These are phyloP conservation scores for Candida sakaeoensis DNA, from an alignment of 805 yeast species.

Conservation along the genomic window DNA sequence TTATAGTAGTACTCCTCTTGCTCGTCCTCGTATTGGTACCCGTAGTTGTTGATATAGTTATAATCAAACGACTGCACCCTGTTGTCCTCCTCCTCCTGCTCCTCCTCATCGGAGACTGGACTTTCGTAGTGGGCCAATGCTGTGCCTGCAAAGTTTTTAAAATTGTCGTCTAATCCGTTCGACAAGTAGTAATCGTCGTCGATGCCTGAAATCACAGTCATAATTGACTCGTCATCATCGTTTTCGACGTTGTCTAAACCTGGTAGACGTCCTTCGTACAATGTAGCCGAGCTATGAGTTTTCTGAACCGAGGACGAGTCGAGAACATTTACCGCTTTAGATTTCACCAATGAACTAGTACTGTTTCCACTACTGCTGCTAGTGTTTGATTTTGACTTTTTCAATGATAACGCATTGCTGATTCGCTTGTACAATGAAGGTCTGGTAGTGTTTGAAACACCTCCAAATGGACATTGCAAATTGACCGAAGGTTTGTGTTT, in stretches of 20 bases:
- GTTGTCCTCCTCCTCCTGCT: slow-evolving; percentile 15
- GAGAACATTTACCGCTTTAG: background rate
- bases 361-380: background rate
- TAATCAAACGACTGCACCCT: slow-evolving; percentile 4
- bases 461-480: background rate
- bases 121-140: slow-evolving; percentile 8
- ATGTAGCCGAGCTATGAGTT: background rate
- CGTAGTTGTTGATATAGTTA: slow-evolving; percentile 3
- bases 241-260: background rate
- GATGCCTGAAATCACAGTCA: slow-evolving; percentile 12
- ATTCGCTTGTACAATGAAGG: slow-evolving; percentile 8
- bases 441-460: background rate
- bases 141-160: slow-evolving; percentile 23
- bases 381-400: slow-evolving; percentile 11
- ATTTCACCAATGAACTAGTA: background rate
- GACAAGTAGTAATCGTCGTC: slow-evolving; percentile 29
- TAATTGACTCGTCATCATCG: slow-evolving; percentile 1
- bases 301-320: background rate
- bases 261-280: too few species aligned
- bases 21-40: background rate
- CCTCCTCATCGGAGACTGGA: background rate
- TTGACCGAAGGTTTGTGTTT: background rate
- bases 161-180: slow-evolving; percentile 15
- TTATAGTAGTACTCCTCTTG: slow-evolving; percentile 10
- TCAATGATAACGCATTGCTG: slow-evolving; percentile 11